Percentiles rank a stretch among this genome's conserved stretches.
These are phyloP conservation scores for Trichocladium antarcticum DNA, from an alignment of 495 filamentous ascomycete species.

Conservation along the genomic window DNA sequence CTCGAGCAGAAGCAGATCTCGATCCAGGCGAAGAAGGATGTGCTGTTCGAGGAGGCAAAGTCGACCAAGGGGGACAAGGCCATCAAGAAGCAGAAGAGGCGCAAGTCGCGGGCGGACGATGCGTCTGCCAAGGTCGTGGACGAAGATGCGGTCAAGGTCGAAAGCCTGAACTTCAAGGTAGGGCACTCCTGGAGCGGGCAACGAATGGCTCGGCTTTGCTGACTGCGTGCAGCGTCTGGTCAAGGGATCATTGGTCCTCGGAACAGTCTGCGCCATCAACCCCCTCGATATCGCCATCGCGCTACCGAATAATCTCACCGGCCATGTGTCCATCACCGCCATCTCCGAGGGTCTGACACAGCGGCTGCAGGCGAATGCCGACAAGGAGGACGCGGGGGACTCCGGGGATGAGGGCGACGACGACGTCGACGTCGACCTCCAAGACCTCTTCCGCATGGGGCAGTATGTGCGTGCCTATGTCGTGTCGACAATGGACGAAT, in stretches of 20 bases:
- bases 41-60: conserved; percentile 76
- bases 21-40: conserved; percentile 83
- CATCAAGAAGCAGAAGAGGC: conserved; percentile 42
- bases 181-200: conserved; percentile 8
- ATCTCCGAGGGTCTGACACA: conserved; percentile 54
- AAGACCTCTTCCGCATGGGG: conserved; percentile 64
- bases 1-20: conserved; percentile 94
- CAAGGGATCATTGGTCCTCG: conserved; percentile 74
- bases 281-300: conserved; percentile 64
- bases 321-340: conserved; percentile 81
- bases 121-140: conserved; percentile 28
- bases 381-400: conserved; percentile 43
- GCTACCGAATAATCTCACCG: conserved; percentile 83
- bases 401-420: conserved; percentile 40
- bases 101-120: conserved; percentile 45
- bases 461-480: conserved; percentile 86
- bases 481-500: conserved; percentile 56
- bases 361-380: conserved; percentile 50
- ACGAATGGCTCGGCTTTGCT: conserved; percentile 19
- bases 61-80: conserved; percentile 29
- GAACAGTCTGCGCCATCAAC: conserved; percentile 74
- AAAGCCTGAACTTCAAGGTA: conserved; percentile 85
- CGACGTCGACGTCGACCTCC: conserved; percentile 55
- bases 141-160: conserved; percentile 58
- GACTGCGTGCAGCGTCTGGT: conserved; percentile 55